Evolutionary conservation across 805 yeast species (phyloP), one percentile per base, ranked within the genome.

Genomic region (Sporopachydermia lactativora): DNA sequence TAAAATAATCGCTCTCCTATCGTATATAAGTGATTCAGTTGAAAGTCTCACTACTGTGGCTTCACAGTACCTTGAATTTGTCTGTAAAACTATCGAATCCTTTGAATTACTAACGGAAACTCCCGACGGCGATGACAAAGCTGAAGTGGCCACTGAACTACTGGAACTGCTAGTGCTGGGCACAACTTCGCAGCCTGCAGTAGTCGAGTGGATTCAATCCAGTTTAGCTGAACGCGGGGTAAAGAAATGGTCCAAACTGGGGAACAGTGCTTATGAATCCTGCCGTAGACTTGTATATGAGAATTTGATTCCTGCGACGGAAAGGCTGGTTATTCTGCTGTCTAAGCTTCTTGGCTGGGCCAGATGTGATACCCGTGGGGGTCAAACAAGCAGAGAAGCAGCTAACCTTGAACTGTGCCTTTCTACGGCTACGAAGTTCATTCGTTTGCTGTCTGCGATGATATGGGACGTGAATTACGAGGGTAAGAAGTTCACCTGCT

Each of bases 201-300:
- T 69, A 1, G 60, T 60, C 39, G 70, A 66, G 40, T 76, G 68
- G 66, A 60, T 76, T 58, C 58, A 69, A 3, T 73, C 73, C 44
- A 70, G 69, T 45, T 56, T 73, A 35, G 78, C 77, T 0, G 81
- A 74, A 44, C 53, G 75, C 38, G 78, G 77, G 3, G 54, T 68
- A 35, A 68, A 67, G 43, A 57, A 69, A 42, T 64, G 78, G 62
- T 49, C 54, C 2, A 63, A 64, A 39, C 41, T 63, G 15, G 73
- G 74, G 0, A 61, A 58, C 37, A 49, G 61, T 3, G 57, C 62
- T 6, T 74, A 65, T 51, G 77, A 73, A 24, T 50, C 52, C 17
- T 51, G 64, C 1, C 49, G 72, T 42, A 65, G 65, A 39, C 46
- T 53, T 3, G 41, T 67, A 2, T 73, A 68, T 47, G 62, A 68